Evolutionary conservation across 2,329 filamentous ascomycete species (phyloP), one percentile per base, ranked within the genome.

Genomic region (Trichoderma semiorbis): DNA sequence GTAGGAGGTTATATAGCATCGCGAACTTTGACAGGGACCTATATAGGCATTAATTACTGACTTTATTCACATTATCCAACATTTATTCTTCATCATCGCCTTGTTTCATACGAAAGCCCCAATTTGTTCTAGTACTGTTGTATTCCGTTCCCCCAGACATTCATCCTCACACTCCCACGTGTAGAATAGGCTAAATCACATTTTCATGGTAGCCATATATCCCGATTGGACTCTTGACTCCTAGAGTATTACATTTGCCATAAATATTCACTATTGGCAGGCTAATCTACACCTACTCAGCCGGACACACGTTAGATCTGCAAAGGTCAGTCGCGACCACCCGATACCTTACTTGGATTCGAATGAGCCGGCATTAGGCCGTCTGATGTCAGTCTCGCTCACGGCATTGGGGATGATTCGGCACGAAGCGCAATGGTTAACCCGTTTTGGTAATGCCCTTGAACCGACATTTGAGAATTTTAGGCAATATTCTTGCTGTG

Each of bases 261-360:
- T 62, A 8, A 21, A 28, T 26, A 53, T 53, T 24, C 11, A 21
- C 12, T 5, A 55, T 65, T 65, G 63, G 65, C 10, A 68, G 65
- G 65, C 65, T 68, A 68, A 68, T 68, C 18, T 28, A 18, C 53
- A 32, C 18, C 30, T 32, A 30, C 53, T 68, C 55, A 58, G 34
- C 65, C 65, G 55, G 53, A 68, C 34, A 55, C 65, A 68, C 34
- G 34, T 55, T 55, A 68, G 65, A 68, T 68, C 34, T 60, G 18
- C 65, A 68, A 43, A 43, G 24, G 53, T 36, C 34, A 32, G 53
- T 55, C 65, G 30, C 53, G 65, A 68, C 53, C 53, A 14, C n/a
- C 53, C 53, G 53, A 60, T 43, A 5, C 1, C n/a, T 47, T 10
- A 55, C 32, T 12, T 65, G 53, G 43, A 21, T 24, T 53, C 47